These are phyloP conservation scores for Musa schizocarpa DNA, from an alignment of 176 grass and related monocot genomes.

Conservation along the genomic window DNA sequence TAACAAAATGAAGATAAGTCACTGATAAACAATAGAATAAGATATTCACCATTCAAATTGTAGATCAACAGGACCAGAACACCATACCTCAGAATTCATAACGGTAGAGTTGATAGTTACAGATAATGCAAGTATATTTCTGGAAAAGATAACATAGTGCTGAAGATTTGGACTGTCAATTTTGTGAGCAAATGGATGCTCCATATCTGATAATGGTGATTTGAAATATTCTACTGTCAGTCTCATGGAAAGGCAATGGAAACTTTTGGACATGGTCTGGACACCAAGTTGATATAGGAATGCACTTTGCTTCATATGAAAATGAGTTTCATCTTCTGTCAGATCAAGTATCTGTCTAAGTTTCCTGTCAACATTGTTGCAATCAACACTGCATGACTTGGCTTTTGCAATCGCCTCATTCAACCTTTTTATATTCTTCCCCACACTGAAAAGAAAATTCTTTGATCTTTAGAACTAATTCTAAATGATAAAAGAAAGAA, in stretches of 20 bases:
- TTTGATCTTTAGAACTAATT: slow-evolving; percentile 7
- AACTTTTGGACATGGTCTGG: slow-evolving; percentile 58
- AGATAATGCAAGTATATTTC: slow-evolving; percentile 51
- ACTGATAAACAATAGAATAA: slow-evolving; percentile 3
- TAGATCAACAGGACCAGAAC: not conserved
- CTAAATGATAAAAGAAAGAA: not conserved
- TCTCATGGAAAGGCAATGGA: slow-evolving; percentile 69
- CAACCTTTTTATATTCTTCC: slow-evolving; percentile 48
- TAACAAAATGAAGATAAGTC: slow-evolving; percentile 31
- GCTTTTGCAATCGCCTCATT: slow-evolving; percentile 47
- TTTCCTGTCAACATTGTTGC: slow-evolving; percentile 65
- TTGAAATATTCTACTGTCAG: slow-evolving; percentile 62
- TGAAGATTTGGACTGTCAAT: slow-evolving; percentile 32
- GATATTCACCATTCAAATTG: not conserved
- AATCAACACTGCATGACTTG: slow-evolving; percentile 48
- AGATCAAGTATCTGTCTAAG: slow-evolving; percentile 56
- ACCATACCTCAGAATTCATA: slow-evolving; percentile 55
- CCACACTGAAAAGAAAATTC: slow-evolving; percentile 30
- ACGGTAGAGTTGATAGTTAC: slow-evolving; percentile 74
- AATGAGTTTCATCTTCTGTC: slow-evolving; percentile 64
- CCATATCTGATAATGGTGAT: slow-evolving; percentile 23
- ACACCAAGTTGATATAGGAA: slow-evolving; percentile 50
- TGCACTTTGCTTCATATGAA: slow-evolving; percentile 68
- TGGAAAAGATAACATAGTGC: slow-evolving; percentile 68
- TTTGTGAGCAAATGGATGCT: slow-evolving; percentile 25